Base-by-base conservation (phyloP, 331 rosid genomes). In the Quercus phellos region DNA sequence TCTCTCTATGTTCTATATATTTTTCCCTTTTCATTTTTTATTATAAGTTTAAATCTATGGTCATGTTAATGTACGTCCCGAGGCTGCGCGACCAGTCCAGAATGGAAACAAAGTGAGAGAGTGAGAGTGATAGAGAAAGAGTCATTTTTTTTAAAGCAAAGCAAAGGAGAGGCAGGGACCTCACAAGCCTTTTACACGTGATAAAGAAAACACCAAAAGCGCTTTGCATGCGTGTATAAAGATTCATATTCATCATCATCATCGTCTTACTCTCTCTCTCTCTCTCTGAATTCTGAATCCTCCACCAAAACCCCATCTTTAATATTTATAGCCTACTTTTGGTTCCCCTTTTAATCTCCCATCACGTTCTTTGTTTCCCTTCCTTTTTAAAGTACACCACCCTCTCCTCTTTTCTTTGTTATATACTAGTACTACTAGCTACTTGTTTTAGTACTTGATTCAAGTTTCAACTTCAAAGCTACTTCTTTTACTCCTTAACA, bases 201-300 rank as follows among this genome's bases (percentile, higher is more conserved):
- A 93, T 90, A 83, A 89, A 89, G 90, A 87, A 91, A 88, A 82
- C 88, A 91, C 90, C 90, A 88, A 91, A 91, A 89, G 86, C 88
- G 79, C 72, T 70, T 82, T 91, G 98, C 98, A 93, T 93, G 98
- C 98, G 93, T 93, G 88, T 93, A 91, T 94, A 90, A 85, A 92
- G 94, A 90, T 94, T 83, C 87, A 85, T 66, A 46, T 46, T 46
- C 53, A 46, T 46, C 53, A 46, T 93, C 91, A 84, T 87, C 90
- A 85, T 84, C 90, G 85, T 76, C 90, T 78, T 72, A 78, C 35
- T 26, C 76, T 32, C 73, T 56, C 76, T 51, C 59, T 74, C 16
- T 22, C 73, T 56, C 76, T 68, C 61, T 74, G 42, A 19, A 66
- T 51, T 83, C 82, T 50, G 30, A 70, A 80, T 58, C 75, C 76